Conservation (phyloP, 1,139 yeast species). For the Pichia norvegensis region DNA sequence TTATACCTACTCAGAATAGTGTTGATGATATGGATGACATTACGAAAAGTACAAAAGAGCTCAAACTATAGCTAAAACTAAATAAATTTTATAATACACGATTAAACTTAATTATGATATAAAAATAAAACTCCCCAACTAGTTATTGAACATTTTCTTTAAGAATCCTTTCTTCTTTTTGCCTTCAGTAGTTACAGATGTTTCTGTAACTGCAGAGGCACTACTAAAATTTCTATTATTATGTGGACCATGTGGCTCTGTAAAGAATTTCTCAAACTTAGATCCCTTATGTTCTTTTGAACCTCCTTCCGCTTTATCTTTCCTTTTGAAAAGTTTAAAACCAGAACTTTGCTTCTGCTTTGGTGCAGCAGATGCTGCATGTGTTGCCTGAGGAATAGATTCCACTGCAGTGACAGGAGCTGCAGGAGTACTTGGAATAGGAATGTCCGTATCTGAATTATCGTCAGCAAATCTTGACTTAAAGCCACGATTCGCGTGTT, state of each 20-base stretch:
- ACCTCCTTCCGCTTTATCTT: not conserved
- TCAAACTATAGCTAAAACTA: not conserved
- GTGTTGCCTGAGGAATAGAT: conserved; percentile 16
- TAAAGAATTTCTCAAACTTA: conserved; percentile 19
- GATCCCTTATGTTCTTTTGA: conserved; percentile 10
- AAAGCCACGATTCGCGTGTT: conserved; percentile 13
- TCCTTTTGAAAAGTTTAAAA: not conserved
- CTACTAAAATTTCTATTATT: conserved; percentile 12
- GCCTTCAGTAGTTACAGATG: conserved; percentile 13
- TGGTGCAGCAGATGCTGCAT: not conserved
- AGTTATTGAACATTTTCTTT: conserved; percentile 49
- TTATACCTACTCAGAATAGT: conserved; percentile 20
- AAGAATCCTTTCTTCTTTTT: conserved; percentile 41
- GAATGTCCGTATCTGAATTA: conserved; percentile 38
- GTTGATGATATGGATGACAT: not conserved
- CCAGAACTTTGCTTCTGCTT: not conserved
- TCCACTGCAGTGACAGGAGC: not conserved
- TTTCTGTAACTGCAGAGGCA: conserved; percentile 8
- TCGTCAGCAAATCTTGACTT: conserved; percentile 52
- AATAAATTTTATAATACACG: not conserved
- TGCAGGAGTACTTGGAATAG: conserved; percentile 1
- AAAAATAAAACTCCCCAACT: not conserved
- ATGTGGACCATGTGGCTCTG: conserved; percentile 19
- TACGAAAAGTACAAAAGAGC: not conserved
- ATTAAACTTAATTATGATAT: not conserved